Conservation (phyloP, 192 early-diverging fungal species). For the Entomortierella lignicola region DNA sequence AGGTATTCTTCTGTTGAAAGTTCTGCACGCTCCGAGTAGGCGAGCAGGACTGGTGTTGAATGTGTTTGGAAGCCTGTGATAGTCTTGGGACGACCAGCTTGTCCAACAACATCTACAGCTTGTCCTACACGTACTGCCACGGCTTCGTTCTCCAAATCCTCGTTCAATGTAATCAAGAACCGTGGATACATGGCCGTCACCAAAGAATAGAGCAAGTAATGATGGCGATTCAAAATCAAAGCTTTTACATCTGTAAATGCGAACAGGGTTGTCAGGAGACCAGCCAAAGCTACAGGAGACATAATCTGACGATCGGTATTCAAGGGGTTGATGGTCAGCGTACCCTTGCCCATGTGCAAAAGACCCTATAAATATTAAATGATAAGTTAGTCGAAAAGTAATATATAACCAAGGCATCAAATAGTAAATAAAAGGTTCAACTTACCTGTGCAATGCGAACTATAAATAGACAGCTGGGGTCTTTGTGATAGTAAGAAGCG, state of each 20-base stretch:
- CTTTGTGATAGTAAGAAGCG: constrained; percentile 97
- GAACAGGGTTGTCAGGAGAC: constrained; percentile 88
- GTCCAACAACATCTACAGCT: constrained; percentile 99
- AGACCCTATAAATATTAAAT: constrained; percentile 65
- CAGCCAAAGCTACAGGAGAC: constrained; percentile 89
- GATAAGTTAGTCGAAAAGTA: background rate
- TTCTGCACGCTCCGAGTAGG: constrained; percentile 96
- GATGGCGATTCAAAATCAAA: constrained; percentile 88
- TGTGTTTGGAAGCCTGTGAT: constrained; percentile 99
- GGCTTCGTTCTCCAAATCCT: constrained; percentile 82
- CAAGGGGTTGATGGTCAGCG: constrained; percentile 95
- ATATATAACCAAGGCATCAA: background rate
- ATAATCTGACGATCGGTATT: constrained; percentile 92
- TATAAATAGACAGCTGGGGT: constrained; percentile 86
- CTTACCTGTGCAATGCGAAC: constrained; percentile 84
- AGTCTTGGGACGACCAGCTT: constrained; percentile 98
- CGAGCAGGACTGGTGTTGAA: constrained; percentile 95
- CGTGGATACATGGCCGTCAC: constrained; percentile 97
- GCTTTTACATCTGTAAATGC: constrained; percentile 93
- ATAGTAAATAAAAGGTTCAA: background rate
- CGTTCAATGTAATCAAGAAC: constrained; percentile 97
- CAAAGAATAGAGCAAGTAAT: constrained; percentile 95
- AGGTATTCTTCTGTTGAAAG: constrained; percentile 97
- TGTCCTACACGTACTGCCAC: constrained; percentile 97
- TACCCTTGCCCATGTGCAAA: constrained; percentile 98